phyloP scores from a whole-genome alignment of 805 yeast genomes.

The Debaryomyces castellii region DNA sequence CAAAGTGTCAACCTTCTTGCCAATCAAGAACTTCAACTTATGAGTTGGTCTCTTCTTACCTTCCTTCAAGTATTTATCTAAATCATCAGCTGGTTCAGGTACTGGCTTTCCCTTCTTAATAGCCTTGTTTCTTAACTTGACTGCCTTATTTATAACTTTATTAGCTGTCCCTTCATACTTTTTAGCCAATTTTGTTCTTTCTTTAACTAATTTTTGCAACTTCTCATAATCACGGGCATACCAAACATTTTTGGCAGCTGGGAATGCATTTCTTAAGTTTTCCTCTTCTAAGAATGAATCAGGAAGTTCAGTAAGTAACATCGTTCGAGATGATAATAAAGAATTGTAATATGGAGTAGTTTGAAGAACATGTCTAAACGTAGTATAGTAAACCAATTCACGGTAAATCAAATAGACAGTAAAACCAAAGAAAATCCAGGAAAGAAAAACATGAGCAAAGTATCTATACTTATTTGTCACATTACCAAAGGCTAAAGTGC shows the following conservation, averaged over 20 bases:
- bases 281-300: conserved; percentile 46
- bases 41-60: conserved; percentile 79
- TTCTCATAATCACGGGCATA: conserved; percentile 63
- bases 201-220: conserved; percentile 55
- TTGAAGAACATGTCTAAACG: conserved; percentile 72
- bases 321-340: conserved; percentile 65
- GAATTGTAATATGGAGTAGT: conserved; percentile 74
- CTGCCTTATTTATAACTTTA: conserved; percentile 57
- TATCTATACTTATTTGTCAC: conserved; percentile 61
- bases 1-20: conserved; percentile 83
- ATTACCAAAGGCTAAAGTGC: conserved; percentile 62
- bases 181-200: conserved; percentile 58
- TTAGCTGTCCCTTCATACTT: conserved; percentile 70
- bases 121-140: conserved; percentile 53
- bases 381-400: conserved; percentile 68
- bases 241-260: conserved; percentile 58
- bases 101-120: conserved; percentile 55
- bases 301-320: conserved; percentile 70
- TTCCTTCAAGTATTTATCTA: conserved; percentile 64
- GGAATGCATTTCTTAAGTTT: conserved; percentile 57
- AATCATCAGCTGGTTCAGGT: conserved; percentile 57
- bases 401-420: conserved; percentile 66
- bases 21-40: conserved; percentile 65
- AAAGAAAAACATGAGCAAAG: conserved; percentile 72
- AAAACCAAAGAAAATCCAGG: conserved; percentile 73